Base-by-base conservation (phyloP, 2,329 filamentous ascomycete species). In the Claviceps monticola region DNA sequence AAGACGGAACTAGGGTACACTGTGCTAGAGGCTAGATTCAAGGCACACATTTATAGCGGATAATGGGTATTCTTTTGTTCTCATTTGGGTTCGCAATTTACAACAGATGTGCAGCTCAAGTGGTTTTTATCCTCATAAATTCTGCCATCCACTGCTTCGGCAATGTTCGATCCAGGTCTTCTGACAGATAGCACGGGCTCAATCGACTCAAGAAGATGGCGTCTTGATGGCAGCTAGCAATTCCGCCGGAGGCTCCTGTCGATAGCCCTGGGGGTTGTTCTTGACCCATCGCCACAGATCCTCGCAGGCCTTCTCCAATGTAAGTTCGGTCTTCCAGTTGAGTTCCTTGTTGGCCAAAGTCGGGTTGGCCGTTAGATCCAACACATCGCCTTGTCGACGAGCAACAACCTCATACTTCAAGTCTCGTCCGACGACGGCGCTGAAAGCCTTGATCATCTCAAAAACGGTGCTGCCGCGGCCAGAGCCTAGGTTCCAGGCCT, bases 201-300 rank as follows among this genome's bases (percentile, higher is more conserved):
- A 17, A 14, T 36, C n/a, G 14, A 56, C 59, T 55, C 62, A 63
- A 39, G 54, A 52, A 46, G 51, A 54, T 5, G 51, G 45, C 9
- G 64, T 61, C 71, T 83, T 79, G 57, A 83, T 59, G 47, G 72
- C 74, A 55, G 84, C 83, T 49, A 96, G 64, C 61, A 97, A 77
- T 69, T 86, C 82, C 58, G 86, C 77, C 0, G 93, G 91, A n/a
- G 91, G 88, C 58, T 89, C 77, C 72, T 97, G 90, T 58, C 86
- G 79, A 74, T 97, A 97, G 21, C 93, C 93, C 71, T 90, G 82
- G 23, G 93, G 93, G 73, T 97, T 97, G 72, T 96, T 97, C 72
- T 85, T 78, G 16, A 94, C 95, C 93, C 93, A 98, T 64, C 82
- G 83, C 93, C 93, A 98, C 58, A 98, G 76, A 69, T 98, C 89